These are phyloP conservation scores for Globisporangium orthogonon DNA, from an alignment of 352 stramenopile genomes.

Conservation along the genomic window DNA sequence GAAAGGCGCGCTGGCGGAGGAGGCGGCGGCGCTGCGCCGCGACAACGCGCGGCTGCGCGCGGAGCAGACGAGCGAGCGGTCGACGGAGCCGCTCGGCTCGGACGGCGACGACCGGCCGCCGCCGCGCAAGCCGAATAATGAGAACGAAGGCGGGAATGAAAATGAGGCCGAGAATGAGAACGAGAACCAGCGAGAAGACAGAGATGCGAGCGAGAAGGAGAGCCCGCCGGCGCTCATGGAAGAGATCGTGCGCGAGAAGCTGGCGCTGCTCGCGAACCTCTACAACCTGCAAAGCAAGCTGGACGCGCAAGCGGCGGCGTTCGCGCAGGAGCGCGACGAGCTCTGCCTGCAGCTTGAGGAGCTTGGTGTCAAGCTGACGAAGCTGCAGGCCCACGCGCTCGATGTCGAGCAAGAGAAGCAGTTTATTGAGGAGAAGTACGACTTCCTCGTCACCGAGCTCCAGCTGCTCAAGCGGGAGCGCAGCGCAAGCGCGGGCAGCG, in stretches of 20 bases:
- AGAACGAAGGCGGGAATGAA: not conserved
- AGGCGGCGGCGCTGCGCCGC: conserved; percentile 1
- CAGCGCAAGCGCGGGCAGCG: not conserved
- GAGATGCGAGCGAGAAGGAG: not conserved
- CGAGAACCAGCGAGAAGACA: conserved; percentile 6
- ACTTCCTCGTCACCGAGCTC: conserved; percentile 23
- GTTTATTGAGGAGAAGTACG: conserved; percentile 29
- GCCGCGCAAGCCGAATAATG: too few species aligned
- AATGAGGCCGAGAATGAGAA: not conserved
- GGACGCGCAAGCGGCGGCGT: conserved; percentile 12
- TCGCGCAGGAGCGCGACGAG: conserved; percentile 14
- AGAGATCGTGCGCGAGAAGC: conserved; percentile 14
- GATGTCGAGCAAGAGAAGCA: conserved; percentile 28
- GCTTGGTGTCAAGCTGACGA: conserved; percentile 6
- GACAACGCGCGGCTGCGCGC: not conserved
- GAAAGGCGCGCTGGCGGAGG: conserved; percentile 8
- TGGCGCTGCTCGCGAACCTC: conserved; percentile 21
- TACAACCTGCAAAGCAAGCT: conserved; percentile 18
- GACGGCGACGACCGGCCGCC: not conserved
- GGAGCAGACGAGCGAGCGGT: conserved; percentile 1
- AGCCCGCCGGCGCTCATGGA: conserved; percentile 13
- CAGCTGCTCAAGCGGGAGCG: conserved; percentile 18
- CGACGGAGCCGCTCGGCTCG: not conserved
- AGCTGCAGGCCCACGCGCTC: conserved; percentile 4
- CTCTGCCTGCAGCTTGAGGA: conserved; percentile 14